These are phyloP conservation scores for Amphicarpaea edgeworthii DNA, from an alignment of 306 rosid genomes.

Conservation along the genomic window DNA sequence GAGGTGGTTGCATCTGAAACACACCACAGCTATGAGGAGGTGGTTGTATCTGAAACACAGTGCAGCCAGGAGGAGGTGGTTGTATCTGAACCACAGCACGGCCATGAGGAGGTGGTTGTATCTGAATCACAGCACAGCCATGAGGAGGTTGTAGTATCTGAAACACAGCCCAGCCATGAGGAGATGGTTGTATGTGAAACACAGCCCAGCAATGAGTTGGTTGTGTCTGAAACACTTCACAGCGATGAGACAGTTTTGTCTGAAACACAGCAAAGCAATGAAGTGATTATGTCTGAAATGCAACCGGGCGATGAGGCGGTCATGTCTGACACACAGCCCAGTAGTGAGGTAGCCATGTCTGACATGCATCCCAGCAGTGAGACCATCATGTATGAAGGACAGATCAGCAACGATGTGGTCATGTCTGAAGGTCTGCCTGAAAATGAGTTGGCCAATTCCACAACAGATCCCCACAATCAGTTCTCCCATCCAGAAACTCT, in stretches of 20 bases:
- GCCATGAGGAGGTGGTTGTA: too few species aligned
- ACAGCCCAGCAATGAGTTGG: neutral
- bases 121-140: neutral
- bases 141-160: neutral
- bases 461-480: conserved; percentile 41
- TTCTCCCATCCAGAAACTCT: conserved; percentile 34
- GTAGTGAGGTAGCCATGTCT: conserved; percentile 3
- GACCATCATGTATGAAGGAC: neutral
- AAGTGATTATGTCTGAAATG: conserved; percentile 8
- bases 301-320: conserved; percentile 5
- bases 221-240: conserved; percentile 1
- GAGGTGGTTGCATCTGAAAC: too few species aligned
- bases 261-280: conserved; percentile 38
- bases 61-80: too few species aligned
- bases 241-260: neutral
- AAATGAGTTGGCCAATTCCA: conserved; percentile 40
- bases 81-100: too few species aligned
- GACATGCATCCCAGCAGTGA: conserved; percentile 17
- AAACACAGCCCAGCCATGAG: conserved; percentile 19
- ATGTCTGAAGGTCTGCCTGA: conserved; percentile 24
- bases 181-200: conserved; percentile 35
- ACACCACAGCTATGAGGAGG: too few species aligned
- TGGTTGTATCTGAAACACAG: too few species aligned
- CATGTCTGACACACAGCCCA: conserved; percentile 4
- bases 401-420: conserved; percentile 3